phyloP scores from a whole-genome alignment of 768 basidiomycete species.

The Hericium erinaceus region DNA sequence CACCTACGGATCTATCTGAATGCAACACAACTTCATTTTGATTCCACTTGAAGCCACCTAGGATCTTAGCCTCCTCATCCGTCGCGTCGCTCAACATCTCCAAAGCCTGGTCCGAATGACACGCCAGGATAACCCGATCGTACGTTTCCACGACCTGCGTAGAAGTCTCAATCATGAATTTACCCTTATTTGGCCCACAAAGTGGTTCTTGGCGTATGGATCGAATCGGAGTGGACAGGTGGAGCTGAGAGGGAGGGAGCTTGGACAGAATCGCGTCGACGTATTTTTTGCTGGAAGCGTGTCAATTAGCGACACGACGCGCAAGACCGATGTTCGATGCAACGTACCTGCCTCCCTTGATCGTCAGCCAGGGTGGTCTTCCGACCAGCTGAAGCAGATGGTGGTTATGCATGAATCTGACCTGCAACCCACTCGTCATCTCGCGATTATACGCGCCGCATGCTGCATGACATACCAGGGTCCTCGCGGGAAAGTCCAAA shows the following conservation, averaged over 20 bases:
- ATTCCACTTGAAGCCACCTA: slow-evolving; percentile 57
- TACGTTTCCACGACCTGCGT: slow-evolving; percentile 37
- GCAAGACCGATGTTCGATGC: neutral
- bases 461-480: slow-evolving; percentile 33
- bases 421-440: slow-evolving; percentile 21
- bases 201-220: slow-evolving; percentile 25
- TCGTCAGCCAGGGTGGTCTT: slow-evolving; percentile 65
- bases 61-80: slow-evolving; percentile 41
- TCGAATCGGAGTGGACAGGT: slow-evolving; percentile 47
- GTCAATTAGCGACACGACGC: neutral
- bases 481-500: slow-evolving; percentile 61
- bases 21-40: slow-evolving; percentile 62
- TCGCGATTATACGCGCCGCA: no score
- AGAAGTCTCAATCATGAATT: slow-evolving; percentile 38
- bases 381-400: slow-evolving; percentile 62
- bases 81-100: slow-evolving; percentile 39
- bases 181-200: slow-evolving; percentile 2
- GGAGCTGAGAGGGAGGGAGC: slow-evolving; percentile 43
- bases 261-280: slow-evolving; percentile 51
- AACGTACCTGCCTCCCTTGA: slow-evolving; percentile 59
- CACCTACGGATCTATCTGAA: slow-evolving; percentile 46
- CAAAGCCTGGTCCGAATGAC: slow-evolving; percentile 60
- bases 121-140: slow-evolving; percentile 68
- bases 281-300: slow-evolving; percentile 42
- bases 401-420: slow-evolving; percentile 69